Evolutionary conservation across 2,329 filamentous ascomycete genomes (phyloP), one percentile per base, ranked within the genome.

Genomic region (Aspergillus sp.): DNA sequence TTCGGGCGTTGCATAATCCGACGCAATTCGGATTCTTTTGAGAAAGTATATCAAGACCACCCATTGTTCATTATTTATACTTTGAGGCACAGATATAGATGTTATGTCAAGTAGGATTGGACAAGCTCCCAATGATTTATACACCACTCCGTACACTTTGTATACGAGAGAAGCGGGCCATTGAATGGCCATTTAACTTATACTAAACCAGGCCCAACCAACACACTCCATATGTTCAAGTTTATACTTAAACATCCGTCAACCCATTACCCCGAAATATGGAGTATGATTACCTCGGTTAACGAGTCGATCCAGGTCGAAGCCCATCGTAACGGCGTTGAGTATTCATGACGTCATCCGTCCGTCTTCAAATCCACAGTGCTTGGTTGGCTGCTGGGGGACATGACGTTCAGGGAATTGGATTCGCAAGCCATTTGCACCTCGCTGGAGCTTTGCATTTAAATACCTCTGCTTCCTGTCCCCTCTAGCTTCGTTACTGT

Each of bases 281-380:
- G 15, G 17, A 32, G 39, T 44, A 34, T 49, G n/a, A 24, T 49
- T 39, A 49, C 47, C 47, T 50, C 24, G 48, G 26, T 24, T 41
- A 32, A n/a, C 17, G 15, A 32, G 20, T 38, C 18, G 18, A 30
- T 9, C 26, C 26, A 30, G 38, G 32, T 17, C 32, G n/a, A 50
- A 50, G 22, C 48, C 8, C 26, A 22, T 43, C 34, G 38, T 42
- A 41, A 44, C 30, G 38, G n/a, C 32, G 32, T 24, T 44, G 39
- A 54, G 57, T 50, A 53, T 57, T 44, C 17, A 59, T 59, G 57
- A 59, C 57, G 57, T 59, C 57, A 59, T 45, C 30, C 11, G 15
- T 13, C n/a, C 17, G 34, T 22, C 45, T 34, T 20, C 50, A 12
- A 45, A 45, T 53, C 50, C 30, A 38, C 41, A 36, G 17, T 17